These are phyloP conservation scores for Backusella liffmaniae DNA, from an alignment of 192 early-diverging fungal species.

Conservation along the genomic window DNA sequence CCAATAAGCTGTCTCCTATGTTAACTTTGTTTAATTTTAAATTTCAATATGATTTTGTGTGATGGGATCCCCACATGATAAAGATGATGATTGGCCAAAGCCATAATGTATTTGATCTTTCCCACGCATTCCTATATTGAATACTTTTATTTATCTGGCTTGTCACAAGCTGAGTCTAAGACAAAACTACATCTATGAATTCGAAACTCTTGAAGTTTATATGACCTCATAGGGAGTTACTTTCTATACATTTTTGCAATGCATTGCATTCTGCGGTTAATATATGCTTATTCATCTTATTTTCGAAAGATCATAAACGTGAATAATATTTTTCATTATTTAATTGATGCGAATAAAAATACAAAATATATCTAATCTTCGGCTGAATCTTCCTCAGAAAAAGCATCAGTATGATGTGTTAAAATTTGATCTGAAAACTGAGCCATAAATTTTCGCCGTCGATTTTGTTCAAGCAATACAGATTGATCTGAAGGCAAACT, in stretches of 20 bases:
- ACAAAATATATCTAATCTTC: background rate
- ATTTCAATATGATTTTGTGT: background rate
- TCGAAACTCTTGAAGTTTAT: no score
- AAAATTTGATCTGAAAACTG: constrained; percentile 19
- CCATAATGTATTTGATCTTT: background rate
- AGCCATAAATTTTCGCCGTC: constrained; percentile 19
- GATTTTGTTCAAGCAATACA: background rate
- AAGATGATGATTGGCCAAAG: background rate
- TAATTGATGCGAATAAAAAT: no score
- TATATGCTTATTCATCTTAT: no score
- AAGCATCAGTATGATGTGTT: background rate
- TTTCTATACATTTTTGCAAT: no score
- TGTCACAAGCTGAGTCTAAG: background rate
- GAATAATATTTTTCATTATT: no score
- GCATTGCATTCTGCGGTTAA: no score
- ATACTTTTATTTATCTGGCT: background rate
- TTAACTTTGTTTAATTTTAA: no score
- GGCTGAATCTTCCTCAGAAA: background rate
- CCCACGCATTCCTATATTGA: background rate
- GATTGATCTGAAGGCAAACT: constrained; percentile 10
- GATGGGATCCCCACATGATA: background rate
- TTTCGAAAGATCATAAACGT: no score
- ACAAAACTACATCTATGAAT: background rate
- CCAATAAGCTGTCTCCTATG: background rate
- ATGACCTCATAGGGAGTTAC: no score